These are phyloP conservation scores for Carex arenaria DNA, from an alignment of 202 grass and related monocot species.

Conservation along the genomic window DNA sequence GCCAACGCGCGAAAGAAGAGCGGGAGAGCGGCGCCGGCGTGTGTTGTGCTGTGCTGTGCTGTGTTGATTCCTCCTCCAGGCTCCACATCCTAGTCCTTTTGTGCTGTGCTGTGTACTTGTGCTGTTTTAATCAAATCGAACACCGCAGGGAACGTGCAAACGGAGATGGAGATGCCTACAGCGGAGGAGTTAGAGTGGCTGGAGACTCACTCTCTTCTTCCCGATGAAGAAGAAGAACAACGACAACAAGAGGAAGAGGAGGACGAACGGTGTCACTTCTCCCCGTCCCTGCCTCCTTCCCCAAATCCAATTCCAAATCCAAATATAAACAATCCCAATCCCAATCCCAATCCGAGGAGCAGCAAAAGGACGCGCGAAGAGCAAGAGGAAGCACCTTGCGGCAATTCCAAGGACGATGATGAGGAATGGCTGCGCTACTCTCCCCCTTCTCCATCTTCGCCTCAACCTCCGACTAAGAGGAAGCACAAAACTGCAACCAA, in stretches of 20 bases:
- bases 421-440: slow-evolving; percentile 24
- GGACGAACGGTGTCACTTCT: too few species aligned
- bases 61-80: too few species aligned
- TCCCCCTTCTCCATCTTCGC: not conserved
- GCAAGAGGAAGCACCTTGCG: not conserved
- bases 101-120: too few species aligned
- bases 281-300: not conserved
- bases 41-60: too few species aligned
- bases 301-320: not conserved
- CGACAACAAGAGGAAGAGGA: too few species aligned
- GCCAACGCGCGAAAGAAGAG: too few species aligned
- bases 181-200: slow-evolving; percentile 84
- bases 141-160: too few species aligned
- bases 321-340: slow-evolving; percentile 21
- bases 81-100: too few species aligned
- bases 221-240: too few species aligned
- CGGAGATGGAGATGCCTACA: slow-evolving; percentile 61
- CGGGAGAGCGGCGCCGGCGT: too few species aligned
- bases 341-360: not conserved
- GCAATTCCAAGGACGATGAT: not conserved
- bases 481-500: not conserved
- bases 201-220: slow-evolving; percentile 21
- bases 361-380: not conserved
- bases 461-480: not conserved
- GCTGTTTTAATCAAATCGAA: too few species aligned